Evolutionary conservation across 257 asterid genomes (phyloP).

Genomic region (Solanum megistacrolobum): DNA sequence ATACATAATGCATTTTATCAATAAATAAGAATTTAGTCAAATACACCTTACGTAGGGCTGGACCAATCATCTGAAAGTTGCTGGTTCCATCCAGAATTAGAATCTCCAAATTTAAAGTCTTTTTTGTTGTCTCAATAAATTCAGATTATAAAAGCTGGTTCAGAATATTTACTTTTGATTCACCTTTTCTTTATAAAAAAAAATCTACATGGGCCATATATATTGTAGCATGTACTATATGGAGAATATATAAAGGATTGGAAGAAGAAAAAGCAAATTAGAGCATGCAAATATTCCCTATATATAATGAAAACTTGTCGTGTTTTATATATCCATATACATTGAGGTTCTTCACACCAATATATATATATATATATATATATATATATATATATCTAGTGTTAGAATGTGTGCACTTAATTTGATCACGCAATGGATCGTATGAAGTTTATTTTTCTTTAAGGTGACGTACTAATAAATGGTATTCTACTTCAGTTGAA

Average conservation of each 20-base stretch:
- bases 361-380: too few relatives aligned
- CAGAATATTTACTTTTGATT: conserved; percentile 1
- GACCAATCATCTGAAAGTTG: neutral
- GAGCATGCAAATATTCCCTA: neutral
- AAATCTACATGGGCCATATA: neutral
- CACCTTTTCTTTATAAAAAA: neutral
- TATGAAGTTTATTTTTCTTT: neutral
- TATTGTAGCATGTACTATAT: neutral
- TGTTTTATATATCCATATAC: neutral
- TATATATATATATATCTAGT: neutral
- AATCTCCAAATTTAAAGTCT: neutral
- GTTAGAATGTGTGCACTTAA: neutral
- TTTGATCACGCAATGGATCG: too few relatives aligned
- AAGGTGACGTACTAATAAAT: neutral
- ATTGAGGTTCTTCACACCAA: neutral
- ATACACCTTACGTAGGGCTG: neutral
- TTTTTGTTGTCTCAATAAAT: neutral
- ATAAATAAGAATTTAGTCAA: too few relatives aligned
- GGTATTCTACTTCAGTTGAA: neutral
- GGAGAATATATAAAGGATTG: neutral
- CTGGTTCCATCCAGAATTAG: neutral
- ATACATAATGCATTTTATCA: too few relatives aligned
- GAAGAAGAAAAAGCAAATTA: neutral
- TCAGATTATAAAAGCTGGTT: neutral
- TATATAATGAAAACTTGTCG: neutral